These are phyloP conservation scores for Mycosphaerella arachidis DNA, from an alignment of 2,329 filamentous ascomycete species.

Conservation along the genomic window DNA sequence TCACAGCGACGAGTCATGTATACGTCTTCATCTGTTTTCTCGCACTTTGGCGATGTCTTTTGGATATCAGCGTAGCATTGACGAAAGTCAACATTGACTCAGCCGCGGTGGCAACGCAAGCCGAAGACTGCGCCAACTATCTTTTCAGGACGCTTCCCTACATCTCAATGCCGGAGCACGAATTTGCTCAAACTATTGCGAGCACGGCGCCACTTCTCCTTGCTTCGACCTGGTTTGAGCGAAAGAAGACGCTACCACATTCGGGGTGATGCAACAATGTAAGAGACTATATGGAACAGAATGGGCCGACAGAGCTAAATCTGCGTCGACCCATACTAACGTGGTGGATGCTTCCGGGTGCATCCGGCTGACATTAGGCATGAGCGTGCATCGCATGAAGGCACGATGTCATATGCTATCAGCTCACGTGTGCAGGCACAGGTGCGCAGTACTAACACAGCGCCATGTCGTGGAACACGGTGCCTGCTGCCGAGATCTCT, in stretches of 20 bases:
- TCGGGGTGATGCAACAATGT: not conserved
- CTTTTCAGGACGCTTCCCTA: not conserved
- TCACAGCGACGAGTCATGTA: not conserved
- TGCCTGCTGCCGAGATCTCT: not conserved
- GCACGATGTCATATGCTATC: no score
- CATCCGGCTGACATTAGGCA: not conserved
- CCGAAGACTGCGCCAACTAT: not conserved
- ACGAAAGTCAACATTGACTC: not conserved
- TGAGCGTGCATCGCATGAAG: not conserved
- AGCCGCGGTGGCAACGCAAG: not conserved
- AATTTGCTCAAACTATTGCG: not conserved
- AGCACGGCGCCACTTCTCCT: not conserved
- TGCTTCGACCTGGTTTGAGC: not conserved
- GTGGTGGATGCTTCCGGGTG: not conserved
- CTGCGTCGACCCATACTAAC: not conserved
- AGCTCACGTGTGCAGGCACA: no score
- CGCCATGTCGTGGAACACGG: not conserved
- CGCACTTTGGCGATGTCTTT: not conserved
- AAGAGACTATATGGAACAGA: not conserved
- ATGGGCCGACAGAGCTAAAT: not conserved
- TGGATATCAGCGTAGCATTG: not conserved
- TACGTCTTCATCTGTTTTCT: not conserved
- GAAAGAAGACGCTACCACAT: not conserved
- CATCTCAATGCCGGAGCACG: not conserved
- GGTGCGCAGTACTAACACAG: not conserved